Conservation (phyloP, 2,329 filamentous ascomycete species). For the Verticillium klebahnii region DNA sequence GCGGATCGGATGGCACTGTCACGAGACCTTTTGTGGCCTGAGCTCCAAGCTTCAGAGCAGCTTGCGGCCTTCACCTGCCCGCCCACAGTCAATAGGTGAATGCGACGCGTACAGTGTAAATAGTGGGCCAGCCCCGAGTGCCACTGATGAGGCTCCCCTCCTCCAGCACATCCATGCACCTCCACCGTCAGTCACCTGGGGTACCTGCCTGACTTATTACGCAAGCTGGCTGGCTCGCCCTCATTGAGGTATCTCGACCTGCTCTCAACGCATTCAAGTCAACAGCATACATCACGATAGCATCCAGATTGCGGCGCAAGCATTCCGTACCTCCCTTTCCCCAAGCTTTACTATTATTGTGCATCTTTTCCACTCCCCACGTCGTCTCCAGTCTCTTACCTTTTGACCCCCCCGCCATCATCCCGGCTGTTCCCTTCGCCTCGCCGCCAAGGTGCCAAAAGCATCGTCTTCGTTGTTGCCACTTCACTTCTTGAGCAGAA, state of each 20-base stretch:
- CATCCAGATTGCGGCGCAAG: not conserved
- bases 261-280: not conserved
- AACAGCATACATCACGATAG: not conserved
- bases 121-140: not conserved
- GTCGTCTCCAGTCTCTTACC: not conserved
- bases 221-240: not conserved
- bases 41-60: not conserved
- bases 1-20: not conserved
- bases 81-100: not conserved
- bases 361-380: not conserved
- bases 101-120: not conserved
- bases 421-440: not conserved
- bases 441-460: not conserved
- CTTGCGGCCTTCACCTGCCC: too few relatives aligned
- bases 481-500: not conserved
- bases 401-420: not conserved
- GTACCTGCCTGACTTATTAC: not conserved
- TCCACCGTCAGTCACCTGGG: not conserved
- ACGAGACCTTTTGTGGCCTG: not conserved
- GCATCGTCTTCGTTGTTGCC: not conserved
- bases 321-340: not conserved
- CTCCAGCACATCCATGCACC: not conserved
- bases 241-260: not conserved
- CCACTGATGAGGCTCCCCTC: not conserved
- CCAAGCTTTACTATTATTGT: not conserved